These are phyloP conservation scores for Calonectria honghensis DNA, from an alignment of 2,329 filamentous ascomycete genomes.

Conservation along the genomic window DNA sequence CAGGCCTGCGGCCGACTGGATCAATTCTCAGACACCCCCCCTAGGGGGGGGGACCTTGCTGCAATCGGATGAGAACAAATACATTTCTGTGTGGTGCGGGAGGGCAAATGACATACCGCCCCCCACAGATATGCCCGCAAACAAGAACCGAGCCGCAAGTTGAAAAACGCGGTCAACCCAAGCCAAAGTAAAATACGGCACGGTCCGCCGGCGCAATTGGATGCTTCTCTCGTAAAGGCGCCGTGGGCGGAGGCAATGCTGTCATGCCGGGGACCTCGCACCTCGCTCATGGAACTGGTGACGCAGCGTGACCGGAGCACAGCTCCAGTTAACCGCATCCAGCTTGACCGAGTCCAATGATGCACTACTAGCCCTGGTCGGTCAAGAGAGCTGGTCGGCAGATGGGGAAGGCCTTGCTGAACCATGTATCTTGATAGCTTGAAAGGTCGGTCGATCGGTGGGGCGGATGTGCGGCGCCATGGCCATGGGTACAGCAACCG, in stretches of 20 bases:
- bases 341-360: slow-evolving; percentile 24
- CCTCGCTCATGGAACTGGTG: slow-evolving; percentile 7
- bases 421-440: slow-evolving; percentile 20
- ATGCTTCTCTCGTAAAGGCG: neutral
- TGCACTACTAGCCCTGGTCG: slow-evolving; percentile 17
- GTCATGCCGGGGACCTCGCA: slow-evolving; percentile 26
- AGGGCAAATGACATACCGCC: slow-evolving; percentile 18
- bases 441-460: slow-evolving; percentile 22
- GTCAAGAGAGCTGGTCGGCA: slow-evolving; percentile 6
- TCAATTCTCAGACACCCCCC: neutral
- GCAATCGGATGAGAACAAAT: neutral
- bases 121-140: neutral
- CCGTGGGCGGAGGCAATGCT: slow-evolving; percentile 9
- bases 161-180: slow-evolving; percentile 22
- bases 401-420: slow-evolving; percentile 9
- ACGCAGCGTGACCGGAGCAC: slow-evolving; percentile 16
- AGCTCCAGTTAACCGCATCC: neutral
- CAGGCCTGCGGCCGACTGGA: slow-evolving; percentile 13
- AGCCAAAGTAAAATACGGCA: slow-evolving; percentile 4
- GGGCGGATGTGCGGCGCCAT: slow-evolving; percentile 17
- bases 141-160: neutral
- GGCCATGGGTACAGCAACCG: slow-evolving; percentile 24
- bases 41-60: neutral
- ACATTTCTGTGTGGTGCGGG: neutral
- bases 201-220: slow-evolving; percentile 20